Percentiles rank a stretch among this genome's conserved stretches.
phyloP scores from a whole-genome alignment of 2,329 filamentous ascomycete genomes.

The Aspergillus niger region DNA sequence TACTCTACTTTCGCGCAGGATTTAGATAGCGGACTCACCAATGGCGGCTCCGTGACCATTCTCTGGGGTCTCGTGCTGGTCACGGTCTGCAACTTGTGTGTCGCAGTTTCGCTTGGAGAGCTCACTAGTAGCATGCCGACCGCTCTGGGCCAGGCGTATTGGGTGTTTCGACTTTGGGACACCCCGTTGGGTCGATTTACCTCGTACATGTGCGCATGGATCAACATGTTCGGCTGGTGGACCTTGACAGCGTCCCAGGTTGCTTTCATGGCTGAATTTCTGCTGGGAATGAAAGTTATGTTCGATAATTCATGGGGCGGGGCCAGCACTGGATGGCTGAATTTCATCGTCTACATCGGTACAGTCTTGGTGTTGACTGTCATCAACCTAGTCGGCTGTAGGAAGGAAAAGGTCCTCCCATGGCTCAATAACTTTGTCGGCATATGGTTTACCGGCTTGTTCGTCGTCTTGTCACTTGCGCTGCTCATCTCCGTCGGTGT shows the following conservation, averaged over 20 bases:
- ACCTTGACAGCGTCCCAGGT: constrained; percentile 58
- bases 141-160: constrained; percentile 62
- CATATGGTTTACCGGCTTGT: constrained; percentile 54
- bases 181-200: constrained; percentile 49
- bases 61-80: constrained; percentile 70
- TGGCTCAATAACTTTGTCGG: constrained; percentile 61
- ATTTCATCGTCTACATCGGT: constrained; percentile 59
- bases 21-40: constrained; percentile 55
- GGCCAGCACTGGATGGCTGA: constrained; percentile 52
- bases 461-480: constrained; percentile 55
- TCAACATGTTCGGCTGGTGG: constrained; percentile 64
- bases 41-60: constrained; percentile 68
- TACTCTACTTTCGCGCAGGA: constrained; percentile 61
- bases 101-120: constrained; percentile 67
- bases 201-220: constrained; percentile 62
- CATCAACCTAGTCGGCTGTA: constrained; percentile 56
- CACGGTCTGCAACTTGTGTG: constrained; percentile 62
- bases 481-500: constrained; percentile 56
- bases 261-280: constrained; percentile 61
- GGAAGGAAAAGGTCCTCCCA: constrained; percentile 51
- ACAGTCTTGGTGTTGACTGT: constrained; percentile 52
- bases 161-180: constrained; percentile 51
- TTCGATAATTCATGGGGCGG: constrained; percentile 54
- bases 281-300: constrained; percentile 59
- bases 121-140: constrained; percentile 66